Percentiles rank a stretch among this genome's conserved stretches.
These are phyloP conservation scores for Leptodermis oblonga DNA, from an alignment of 257 asterid genomes.

Conservation along the genomic window DNA sequence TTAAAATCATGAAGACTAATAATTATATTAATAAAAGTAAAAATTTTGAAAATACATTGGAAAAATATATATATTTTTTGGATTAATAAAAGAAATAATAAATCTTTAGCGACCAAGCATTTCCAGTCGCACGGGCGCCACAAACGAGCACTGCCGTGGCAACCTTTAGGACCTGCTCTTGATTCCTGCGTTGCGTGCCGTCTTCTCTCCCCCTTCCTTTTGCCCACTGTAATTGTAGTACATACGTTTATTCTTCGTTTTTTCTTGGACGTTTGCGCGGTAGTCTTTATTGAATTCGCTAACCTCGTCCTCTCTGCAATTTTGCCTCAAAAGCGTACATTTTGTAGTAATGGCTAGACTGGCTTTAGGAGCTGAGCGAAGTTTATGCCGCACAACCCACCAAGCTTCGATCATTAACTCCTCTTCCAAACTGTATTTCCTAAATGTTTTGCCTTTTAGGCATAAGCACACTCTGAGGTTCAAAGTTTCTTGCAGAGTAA, in stretches of 20 bases:
- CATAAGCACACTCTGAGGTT: constrained; percentile 27
- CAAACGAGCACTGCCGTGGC: constrained; percentile 50
- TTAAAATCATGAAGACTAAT: no score
- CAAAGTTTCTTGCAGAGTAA: constrained; percentile 62
- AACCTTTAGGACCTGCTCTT: constrained; percentile 32
- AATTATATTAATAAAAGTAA: no score
- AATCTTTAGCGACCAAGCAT: neutral
- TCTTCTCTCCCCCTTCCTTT: constrained; percentile 11
- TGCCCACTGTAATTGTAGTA: neutral
- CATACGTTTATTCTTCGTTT: constrained; percentile 1
- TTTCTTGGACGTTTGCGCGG: neutral
- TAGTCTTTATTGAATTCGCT: neutral
- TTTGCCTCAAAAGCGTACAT: neutral
- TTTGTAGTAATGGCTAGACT: constrained; percentile 38
- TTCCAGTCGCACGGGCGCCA: constrained; percentile 27
- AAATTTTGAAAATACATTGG: no score
- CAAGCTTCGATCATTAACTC: constrained; percentile 36
- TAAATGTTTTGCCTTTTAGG: constrained; percentile 28
- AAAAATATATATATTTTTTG: no score
- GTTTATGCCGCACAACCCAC: constrained; percentile 23
- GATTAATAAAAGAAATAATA: no score
- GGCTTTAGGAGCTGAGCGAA: constrained; percentile 38
- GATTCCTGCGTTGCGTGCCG: constrained; percentile 22
- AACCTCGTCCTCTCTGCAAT: neutral
- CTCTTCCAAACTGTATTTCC: constrained; percentile 20